These are phyloP conservation scores for Grammothele lineata DNA, from an alignment of 768 basidiomycete genomes.

Conservation along the genomic window DNA sequence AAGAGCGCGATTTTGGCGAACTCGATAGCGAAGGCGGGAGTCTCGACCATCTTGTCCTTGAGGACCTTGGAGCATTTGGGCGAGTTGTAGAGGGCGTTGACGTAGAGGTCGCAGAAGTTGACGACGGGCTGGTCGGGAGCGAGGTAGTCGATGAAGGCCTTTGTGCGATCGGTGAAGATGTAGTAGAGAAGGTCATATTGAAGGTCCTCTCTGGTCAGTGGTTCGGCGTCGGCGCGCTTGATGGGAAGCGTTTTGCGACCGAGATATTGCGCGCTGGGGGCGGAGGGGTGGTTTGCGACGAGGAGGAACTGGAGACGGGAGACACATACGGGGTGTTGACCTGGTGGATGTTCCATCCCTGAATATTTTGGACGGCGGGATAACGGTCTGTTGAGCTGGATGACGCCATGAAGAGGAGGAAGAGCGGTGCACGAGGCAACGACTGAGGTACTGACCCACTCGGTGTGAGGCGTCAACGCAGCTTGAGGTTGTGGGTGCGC, in stretches of 20 bases:
- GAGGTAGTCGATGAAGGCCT: slow-evolving; percentile 66
- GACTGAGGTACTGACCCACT: slow-evolving; percentile 25
- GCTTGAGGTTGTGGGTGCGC: slow-evolving; percentile 14
- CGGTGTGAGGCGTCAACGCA: slow-evolving; percentile 19
- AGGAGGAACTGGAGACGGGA: slow-evolving; percentile 24
- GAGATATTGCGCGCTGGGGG: slow-evolving; percentile 34
- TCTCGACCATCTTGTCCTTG: slow-evolving; percentile 84
- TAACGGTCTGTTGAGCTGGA: slow-evolving; percentile 26
- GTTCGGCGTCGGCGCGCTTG: slow-evolving; percentile 79
- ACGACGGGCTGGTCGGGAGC: slow-evolving; percentile 45
- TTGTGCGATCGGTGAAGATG: slow-evolving; percentile 67
- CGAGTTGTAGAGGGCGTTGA: slow-evolving; percentile 75
- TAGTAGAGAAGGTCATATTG: slow-evolving; percentile 81
- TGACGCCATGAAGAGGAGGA: slow-evolving; percentile 28
- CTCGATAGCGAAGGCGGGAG: slow-evolving; percentile 72
- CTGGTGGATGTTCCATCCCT: slow-evolving; percentile 26
- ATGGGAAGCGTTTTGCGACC: slow-evolving; percentile 65
- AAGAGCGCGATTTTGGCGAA: slow-evolving; percentile 80
- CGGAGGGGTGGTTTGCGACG: slow-evolving; percentile 55
- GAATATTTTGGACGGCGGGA: slow-evolving; percentile 17
- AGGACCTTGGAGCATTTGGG: slow-evolving; percentile 84
- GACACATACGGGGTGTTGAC: slow-evolving; percentile 26
- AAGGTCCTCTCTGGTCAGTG: slow-evolving; percentile 77
- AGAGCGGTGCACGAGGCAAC: slow-evolving; percentile 26
- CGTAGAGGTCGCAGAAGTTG: slow-evolving; percentile 80